Percentiles rank a stretch among this genome's conserved stretches.
These are phyloP conservation scores for Candida gorgasii DNA, from an alignment of 805 yeast species.

Conservation along the genomic window DNA sequence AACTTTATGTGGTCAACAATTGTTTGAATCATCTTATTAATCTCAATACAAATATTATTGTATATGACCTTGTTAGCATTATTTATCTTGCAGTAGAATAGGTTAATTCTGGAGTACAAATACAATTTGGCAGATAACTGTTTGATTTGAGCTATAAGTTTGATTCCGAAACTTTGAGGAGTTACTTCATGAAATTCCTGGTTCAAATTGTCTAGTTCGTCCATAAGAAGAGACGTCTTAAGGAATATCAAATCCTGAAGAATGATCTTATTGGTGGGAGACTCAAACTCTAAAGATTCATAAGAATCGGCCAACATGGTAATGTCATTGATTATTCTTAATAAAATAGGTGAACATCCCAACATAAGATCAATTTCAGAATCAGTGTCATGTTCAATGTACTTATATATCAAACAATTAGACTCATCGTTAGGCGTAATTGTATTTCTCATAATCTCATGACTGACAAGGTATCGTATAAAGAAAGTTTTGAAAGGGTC, in stretches of 20 bases:
- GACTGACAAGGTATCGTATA: conserved; percentile 38
- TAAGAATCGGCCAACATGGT: conserved; percentile 37
- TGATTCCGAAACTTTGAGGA: conserved; percentile 8
- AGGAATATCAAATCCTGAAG: conserved; percentile 24
- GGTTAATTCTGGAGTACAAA: conserved; percentile 34
- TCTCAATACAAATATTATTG: conserved; percentile 19
- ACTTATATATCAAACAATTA: conserved; percentile 25
- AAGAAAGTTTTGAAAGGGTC: conserved; percentile 35
- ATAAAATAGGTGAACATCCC: conserved; percentile 41
- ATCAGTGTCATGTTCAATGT: conserved; percentile 32
- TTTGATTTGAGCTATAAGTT: conserved; percentile 37
- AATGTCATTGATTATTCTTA: conserved; percentile 35
- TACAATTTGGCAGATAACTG: conserved; percentile 34
- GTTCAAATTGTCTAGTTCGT: conserved; percentile 20
- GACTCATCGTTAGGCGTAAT: conserved; percentile 27
- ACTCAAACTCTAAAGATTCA: conserved; percentile 30
- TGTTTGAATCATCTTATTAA: conserved; percentile 20
- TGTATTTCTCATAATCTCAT: conserved; percentile 47
- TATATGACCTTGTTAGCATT: conserved; percentile 7
- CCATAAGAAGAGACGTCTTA: conserved; percentile 23
- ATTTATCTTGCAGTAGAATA: conserved; percentile 14
- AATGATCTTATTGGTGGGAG: conserved; percentile 17
- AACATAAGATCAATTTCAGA: conserved; percentile 37
- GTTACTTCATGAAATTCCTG: conserved; percentile 5
- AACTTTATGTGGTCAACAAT: conserved; percentile 23